Percentiles rank a stretch among this genome's conserved stretches.
Conservation (phyloP, 768 basidiomycete genomes). For the Tricholoma saponaceum region DNA sequence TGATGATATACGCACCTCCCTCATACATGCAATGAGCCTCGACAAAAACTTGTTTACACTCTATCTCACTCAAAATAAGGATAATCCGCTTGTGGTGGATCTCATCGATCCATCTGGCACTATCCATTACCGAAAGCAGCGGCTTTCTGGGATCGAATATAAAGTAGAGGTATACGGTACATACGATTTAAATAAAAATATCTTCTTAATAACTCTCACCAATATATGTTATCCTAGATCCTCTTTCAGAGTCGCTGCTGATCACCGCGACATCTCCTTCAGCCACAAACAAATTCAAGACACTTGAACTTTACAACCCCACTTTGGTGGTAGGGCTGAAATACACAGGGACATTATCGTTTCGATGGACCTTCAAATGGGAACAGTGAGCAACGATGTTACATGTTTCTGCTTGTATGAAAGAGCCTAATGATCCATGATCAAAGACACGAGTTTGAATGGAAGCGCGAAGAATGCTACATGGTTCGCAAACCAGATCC, state of each 20-base stretch:
- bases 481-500: constrained; percentile 85
- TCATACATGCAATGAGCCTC: constrained; percentile 57
- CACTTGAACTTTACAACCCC: constrained; percentile 73
- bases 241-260: constrained; percentile 66
- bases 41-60: constrained; percentile 88
- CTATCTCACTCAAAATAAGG: constrained; percentile 52
- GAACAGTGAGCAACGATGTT: constrained; percentile 58
- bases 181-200: constrained; percentile 14
- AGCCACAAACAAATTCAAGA: constrained; percentile 67
- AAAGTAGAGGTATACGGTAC: constrained; percentile 68
- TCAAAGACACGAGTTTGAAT: constrained; percentile 75
- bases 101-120: constrained; percentile 62
- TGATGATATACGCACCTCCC: not conserved
- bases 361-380: constrained; percentile 80
- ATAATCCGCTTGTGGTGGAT: constrained; percentile 61
- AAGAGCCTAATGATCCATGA: constrained; percentile 1
- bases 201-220: not conserved
- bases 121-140: constrained; percentile 70
- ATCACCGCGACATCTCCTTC: constrained; percentile 62
- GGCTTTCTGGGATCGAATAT: constrained; percentile 51
- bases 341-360: constrained; percentile 67
- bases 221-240: constrained; percentile 44
- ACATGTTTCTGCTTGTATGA: not conserved
- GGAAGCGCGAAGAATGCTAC: constrained; percentile 82
- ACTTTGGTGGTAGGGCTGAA: constrained; percentile 66